Evolutionary conservation across 2,329 filamentous ascomycete genomes (phyloP), one percentile per base, ranked within the genome.

Genomic region (Dryadomyces quercivorus): DNA sequence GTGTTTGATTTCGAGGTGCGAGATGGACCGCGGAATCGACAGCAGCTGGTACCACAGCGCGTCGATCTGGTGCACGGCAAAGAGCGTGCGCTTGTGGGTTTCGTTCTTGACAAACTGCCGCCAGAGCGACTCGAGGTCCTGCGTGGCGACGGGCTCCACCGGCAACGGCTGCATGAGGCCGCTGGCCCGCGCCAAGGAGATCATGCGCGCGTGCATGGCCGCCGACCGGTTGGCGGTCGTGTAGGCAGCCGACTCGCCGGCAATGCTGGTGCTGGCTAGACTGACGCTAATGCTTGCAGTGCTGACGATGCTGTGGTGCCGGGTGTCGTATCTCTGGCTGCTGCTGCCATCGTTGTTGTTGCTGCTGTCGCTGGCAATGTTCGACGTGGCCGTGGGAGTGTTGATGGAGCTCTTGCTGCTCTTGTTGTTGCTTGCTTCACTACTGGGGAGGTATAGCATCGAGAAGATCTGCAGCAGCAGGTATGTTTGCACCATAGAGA

Each of bases 1-100:
- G 52, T 72, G 69, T 56, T 72, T 73, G 57, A 74, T 67, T 61
- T 74, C 71, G 3, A 73, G 61, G 46, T 73, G 65, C 1, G 68
- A 69, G 15, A 70, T 58, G 8, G 60, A 62, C 5, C 67, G 63
- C 6, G 67, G 67, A 16, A 69, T 62, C 1, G 67, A 69, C 12
- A 72, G 60, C 51, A 72, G 64, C 51, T 72, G 70, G 55, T 73
- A 73, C 68, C 70, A 72, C 2, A 72, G 58, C 0, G 70, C 64
- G 54, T 73, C 71, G 26, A 72, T 64, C 54, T 73, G 70, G 56
- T 73, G 70, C 0, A 69, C 63, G 10, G 70, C 68, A 51, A 72
- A 70, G 5, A 70, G 55, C 0, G 71, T 73, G 18, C 71, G 66
- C 54, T 73, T 73, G 44, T 66, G 65, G 0, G 70, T 69, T 55